Evolutionary conservation across 2,329 filamentous ascomycete species (phyloP).

Genomic region (Fusarium torulosum): DNA sequence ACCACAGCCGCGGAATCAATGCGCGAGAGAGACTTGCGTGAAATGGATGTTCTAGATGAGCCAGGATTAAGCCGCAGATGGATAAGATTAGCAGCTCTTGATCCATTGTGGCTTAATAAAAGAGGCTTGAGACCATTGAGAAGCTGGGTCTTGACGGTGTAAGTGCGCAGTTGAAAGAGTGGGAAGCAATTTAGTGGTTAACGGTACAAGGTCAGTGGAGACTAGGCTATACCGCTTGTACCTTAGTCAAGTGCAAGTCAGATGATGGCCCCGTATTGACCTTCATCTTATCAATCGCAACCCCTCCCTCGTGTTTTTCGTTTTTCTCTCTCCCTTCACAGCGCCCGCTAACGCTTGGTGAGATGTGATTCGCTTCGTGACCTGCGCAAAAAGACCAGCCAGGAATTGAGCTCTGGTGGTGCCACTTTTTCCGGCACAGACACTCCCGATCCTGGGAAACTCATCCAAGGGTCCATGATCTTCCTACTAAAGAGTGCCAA

Average conservation of each 20-base stretch:
- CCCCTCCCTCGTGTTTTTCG: not conserved
- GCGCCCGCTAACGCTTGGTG: constrained; percentile 7
- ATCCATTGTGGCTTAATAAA: constrained; percentile 38
- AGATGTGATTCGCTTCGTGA: constrained; percentile 18
- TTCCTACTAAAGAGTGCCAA: constrained; percentile 6
- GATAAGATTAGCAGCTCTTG: constrained; percentile 28
- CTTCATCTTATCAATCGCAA: constrained; percentile 47
- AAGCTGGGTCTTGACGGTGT: constrained; percentile 16
- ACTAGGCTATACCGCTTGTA: not conserved
- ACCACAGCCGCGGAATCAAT: constrained; percentile 30
- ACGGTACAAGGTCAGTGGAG: constrained; percentile 2
- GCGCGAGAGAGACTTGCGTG: not conserved
- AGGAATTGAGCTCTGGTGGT: constrained; percentile 14
- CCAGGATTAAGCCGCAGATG: constrained; percentile 17
- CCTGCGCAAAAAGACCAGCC: not conserved
- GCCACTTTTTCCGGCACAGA: constrained; percentile 19
- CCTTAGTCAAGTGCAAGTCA: not conserved
- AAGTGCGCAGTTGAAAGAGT: constrained; percentile 12
- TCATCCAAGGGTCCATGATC: constrained; percentile 5
- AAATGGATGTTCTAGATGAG: constrained; percentile 10
- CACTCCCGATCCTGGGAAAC: constrained; percentile 7
- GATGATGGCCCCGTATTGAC: constrained; percentile 7
- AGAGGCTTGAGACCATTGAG: constrained; percentile 30
- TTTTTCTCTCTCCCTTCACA: no score
- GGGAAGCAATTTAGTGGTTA: constrained; percentile 3